Evolutionary conservation across 768 basidiomycete species (phyloP).

Genomic region (Termitomyces sp.): DNA sequence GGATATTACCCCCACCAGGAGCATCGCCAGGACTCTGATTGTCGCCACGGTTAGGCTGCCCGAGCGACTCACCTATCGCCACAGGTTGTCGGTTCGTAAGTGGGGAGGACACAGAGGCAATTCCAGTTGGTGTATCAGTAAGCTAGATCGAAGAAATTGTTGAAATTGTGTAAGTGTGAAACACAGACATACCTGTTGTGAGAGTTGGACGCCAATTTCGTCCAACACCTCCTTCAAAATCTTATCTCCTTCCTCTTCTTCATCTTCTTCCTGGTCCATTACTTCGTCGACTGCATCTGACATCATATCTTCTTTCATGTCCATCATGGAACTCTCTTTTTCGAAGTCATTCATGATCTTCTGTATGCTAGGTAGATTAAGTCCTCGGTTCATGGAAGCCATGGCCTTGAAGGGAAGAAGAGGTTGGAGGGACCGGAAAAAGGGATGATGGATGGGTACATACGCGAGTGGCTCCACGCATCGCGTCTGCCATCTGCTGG

Average conservation of each 20-base stretch:
- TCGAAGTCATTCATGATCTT: constrained; percentile 98
- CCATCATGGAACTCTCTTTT: constrained; percentile 96
- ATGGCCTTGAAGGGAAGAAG: constrained; percentile 70
- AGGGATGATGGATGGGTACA: constrained; percentile 27
- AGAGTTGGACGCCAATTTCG: constrained; percentile 91
- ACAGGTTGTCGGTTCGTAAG: constrained; percentile 74
- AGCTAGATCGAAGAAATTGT: constrained; percentile 48
- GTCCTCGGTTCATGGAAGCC: constrained; percentile 94
- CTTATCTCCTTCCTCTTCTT: constrained; percentile 94
- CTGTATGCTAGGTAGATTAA: constrained; percentile 94
- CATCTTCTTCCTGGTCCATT: constrained; percentile 89
- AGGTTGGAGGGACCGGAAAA: neutral
- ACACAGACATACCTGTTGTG: constrained; percentile 64
- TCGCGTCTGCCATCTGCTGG: constrained; percentile 99
- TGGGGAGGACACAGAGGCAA: constrained; percentile 59
- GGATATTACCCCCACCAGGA: constrained; percentile 39
- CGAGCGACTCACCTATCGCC: constrained; percentile 73
- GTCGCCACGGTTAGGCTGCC: constrained; percentile 24
- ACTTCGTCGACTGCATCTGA: constrained; percentile 95
- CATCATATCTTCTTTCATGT: constrained; percentile 99
- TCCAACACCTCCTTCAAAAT: constrained; percentile 95
- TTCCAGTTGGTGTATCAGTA: constrained; percentile 76
- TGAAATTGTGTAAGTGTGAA: constrained; percentile 3
- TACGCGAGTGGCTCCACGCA: constrained; percentile 96
- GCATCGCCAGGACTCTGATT: constrained; percentile 36